Percentiles rank a stretch among this genome's conserved stretches.
Conservation (phyloP, 306 rosid genomes). For the Pterocarpus santalinus region DNA sequence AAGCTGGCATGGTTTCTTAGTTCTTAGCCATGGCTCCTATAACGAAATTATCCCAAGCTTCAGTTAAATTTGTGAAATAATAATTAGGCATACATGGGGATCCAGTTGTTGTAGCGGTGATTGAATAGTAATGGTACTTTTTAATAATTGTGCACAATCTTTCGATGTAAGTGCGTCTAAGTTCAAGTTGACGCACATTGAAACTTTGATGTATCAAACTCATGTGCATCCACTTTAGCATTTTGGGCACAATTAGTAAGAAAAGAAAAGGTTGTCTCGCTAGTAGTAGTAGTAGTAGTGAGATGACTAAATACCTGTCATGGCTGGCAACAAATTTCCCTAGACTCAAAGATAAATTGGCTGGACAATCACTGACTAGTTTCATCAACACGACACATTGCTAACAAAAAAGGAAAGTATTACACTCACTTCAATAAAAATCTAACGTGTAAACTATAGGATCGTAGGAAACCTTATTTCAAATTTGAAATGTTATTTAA, state of each 20-base stretch:
- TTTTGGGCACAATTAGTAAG: neutral
- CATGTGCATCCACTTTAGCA: neutral
- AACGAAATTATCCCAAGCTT: slow-evolving; percentile 17
- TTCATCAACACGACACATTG: too few relatives aligned
- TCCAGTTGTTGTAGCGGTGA: neutral
- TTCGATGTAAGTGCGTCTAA: slow-evolving; percentile 9
- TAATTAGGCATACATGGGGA: slow-evolving; percentile 20
- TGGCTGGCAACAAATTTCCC: neutral
- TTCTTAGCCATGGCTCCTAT: slow-evolving; percentile 21
- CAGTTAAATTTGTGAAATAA: slow-evolving; percentile 18
- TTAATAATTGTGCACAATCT: neutral
- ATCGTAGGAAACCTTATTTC: too few relatives aligned
- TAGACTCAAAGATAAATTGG: neutral
- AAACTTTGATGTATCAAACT: neutral
- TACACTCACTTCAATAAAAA: too few relatives aligned
- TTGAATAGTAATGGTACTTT: slow-evolving; percentile 17
- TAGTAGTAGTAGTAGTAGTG: neutral
- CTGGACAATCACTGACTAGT: too few relatives aligned
- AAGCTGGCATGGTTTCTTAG: slow-evolving; percentile 32
- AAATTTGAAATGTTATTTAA: too few relatives aligned
- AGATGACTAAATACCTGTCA: neutral
- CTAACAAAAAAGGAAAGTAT: too few relatives aligned
- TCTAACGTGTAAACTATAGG: too few relatives aligned
- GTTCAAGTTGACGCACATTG: neutral
- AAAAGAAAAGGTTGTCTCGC: neutral